Conservation (phyloP, 805 yeast genomes). For the Yamadazyma endophytica region DNA sequence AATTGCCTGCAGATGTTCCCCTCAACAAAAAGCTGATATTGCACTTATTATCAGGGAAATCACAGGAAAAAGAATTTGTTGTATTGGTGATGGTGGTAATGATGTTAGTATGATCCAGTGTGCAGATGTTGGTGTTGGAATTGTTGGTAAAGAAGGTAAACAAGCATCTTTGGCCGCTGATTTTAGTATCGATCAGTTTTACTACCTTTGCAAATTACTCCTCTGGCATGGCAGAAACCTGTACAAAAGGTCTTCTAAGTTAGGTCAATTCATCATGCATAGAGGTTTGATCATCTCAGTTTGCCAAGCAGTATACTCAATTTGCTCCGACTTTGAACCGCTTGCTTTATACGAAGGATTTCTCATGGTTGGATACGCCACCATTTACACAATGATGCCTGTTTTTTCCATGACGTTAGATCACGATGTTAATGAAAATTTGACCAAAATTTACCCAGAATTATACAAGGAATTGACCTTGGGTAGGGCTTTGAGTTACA, state of each 20-base stretch:
- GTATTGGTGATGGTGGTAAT: conserved; percentile 99
- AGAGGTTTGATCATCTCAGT: conserved; percentile 92
- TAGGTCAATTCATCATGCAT: conserved; percentile 94
- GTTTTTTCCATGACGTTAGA: conserved; percentile 91
- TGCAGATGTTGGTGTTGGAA: conserved; percentile 98
- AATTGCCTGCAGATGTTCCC: conserved; percentile 97
- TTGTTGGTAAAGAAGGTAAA: conserved; percentile 97
- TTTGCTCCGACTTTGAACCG: conserved; percentile 86
- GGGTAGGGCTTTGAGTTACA: conserved; percentile 81
- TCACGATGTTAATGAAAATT: conserved; percentile 82
- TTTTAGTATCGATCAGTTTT: conserved; percentile 88
- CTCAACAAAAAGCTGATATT: conserved; percentile 97
- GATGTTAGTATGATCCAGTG: conserved; percentile 99
- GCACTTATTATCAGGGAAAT: conserved; percentile 72
- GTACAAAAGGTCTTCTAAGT: conserved; percentile 90
- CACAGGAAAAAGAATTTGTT: conserved; percentile 89
- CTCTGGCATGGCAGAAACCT: conserved; percentile 99
- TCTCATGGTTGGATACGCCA: conserved; percentile 98
- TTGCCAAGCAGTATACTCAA: conserved; percentile 90
- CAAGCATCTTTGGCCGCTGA: conserved; percentile 98
- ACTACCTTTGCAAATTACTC: conserved; percentile 77
- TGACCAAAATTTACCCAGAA: conserved; percentile 91
- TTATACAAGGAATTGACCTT: conserved; percentile 86
- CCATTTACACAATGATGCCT: conserved; percentile 97
- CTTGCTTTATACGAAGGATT: conserved; percentile 93